These are phyloP conservation scores for Fomitopsis schrenkii DNA, from an alignment of 1,284 basidiomycete species.

Conservation along the genomic window DNA sequence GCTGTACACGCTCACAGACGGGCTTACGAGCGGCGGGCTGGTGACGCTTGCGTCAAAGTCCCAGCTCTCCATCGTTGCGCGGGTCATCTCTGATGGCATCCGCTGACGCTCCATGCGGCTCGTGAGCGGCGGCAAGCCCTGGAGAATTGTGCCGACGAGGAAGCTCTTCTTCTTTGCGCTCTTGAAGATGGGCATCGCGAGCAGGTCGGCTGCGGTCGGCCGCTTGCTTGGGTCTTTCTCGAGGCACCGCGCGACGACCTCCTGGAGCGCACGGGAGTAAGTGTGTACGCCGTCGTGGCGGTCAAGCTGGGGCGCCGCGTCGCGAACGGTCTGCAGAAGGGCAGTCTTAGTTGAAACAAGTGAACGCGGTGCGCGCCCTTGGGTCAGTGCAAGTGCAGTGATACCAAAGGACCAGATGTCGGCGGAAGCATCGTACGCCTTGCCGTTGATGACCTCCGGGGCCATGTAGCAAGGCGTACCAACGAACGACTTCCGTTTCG, in stretches of 20 bases:
- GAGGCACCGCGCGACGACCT: conserved; percentile 76
- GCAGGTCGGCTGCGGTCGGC: conserved; percentile 76
- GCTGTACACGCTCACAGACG: conserved; percentile 23
- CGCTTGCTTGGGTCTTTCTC: conserved; percentile 78
- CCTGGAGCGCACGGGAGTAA: conserved; percentile 80
- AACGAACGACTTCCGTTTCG: conserved; percentile 85
- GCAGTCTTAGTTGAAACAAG: conserved; percentile 73
- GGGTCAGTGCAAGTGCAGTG: conserved; percentile 80
- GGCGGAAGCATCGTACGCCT: conserved; percentile 79
- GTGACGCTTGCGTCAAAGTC: conserved; percentile 43
- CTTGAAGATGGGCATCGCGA: conserved; percentile 79
- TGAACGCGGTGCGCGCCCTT: conserved; percentile 79
- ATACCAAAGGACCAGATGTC: conserved; percentile 95
- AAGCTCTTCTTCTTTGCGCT: conserved; percentile 70
- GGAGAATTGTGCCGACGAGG: conserved; percentile 72
- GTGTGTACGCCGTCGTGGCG: conserved; percentile 68
- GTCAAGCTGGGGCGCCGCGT: conserved; percentile 71
- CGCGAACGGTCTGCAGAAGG: conserved; percentile 72
- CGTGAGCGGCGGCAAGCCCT: conserved; percentile 63
- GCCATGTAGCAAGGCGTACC: conserved; percentile 97
- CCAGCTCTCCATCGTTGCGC: conserved; percentile 61
- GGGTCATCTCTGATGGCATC: conserved; percentile 35
- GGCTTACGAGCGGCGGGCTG: conserved; percentile 11
- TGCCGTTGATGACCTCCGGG: conserved; percentile 83
- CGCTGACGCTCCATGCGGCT: conserved; percentile 61